phyloP scores from a whole-genome alignment of 345 rosid species.

The Brassica incana region DNA sequence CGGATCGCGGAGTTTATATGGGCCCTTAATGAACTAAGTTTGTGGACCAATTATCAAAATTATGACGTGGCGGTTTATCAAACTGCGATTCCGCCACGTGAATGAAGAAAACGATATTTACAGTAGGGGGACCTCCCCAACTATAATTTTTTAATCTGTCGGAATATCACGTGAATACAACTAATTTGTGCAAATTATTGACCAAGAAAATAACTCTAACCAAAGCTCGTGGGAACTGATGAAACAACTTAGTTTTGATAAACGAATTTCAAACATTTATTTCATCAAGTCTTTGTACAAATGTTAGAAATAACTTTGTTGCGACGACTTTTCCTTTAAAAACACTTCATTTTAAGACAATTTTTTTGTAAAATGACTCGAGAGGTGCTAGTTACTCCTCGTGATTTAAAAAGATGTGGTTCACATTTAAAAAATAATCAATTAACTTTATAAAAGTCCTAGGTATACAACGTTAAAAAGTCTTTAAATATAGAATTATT shows the following conservation, averaged over 20 bases:
- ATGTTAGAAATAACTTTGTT: neutral
- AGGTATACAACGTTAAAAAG: constrained; percentile 5
- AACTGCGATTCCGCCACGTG: constrained; percentile 18
- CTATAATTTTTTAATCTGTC: constrained; percentile 22
- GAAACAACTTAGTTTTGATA: neutral
- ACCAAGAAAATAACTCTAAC: neutral
- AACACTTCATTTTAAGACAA: neutral
- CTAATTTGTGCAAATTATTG: constrained; percentile 21
- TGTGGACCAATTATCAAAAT: neutral
- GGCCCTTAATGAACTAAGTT: constrained; percentile 8
- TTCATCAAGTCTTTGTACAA: neutral
- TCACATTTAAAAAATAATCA: neutral
- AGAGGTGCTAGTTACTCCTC: neutral
- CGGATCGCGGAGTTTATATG: neutral
- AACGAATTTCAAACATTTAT: neutral
- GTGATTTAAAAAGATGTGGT: neutral
- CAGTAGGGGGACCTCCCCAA: constrained; percentile 27
- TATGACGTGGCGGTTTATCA: constrained; percentile 14
- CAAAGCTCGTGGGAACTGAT: neutral
- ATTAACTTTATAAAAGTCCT: neutral
- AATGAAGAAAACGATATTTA: neutral
- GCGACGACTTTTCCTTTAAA: neutral
- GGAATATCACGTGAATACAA: constrained; percentile 41
- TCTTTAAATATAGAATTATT: neutral
- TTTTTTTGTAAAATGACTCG: neutral